Evolutionary conservation across 768 basidiomycete genomes (phyloP).

Genomic region (Cystofilobasidium capitatum): DNA sequence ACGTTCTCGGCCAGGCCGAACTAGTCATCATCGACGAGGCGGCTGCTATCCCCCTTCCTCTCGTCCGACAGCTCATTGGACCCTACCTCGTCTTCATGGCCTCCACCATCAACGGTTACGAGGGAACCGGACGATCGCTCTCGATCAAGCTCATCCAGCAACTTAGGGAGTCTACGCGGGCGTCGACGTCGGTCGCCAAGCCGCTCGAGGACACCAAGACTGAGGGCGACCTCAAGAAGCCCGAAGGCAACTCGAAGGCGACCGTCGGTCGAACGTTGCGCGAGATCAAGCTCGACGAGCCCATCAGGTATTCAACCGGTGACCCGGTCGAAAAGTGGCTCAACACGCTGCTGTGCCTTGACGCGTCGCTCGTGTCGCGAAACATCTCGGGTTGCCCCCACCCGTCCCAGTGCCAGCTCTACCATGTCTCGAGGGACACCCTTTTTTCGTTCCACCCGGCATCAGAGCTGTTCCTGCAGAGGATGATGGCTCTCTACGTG

Average conservation of each 20-base stretch:
- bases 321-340: slow-evolving; percentile 94
- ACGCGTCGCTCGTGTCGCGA: slow-evolving; percentile 57
- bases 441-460: slow-evolving; percentile 95
- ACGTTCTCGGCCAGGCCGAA: slow-evolving; percentile 95
- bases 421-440: slow-evolving; percentile 90
- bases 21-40: slow-evolving; percentile 97
- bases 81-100: slow-evolving; percentile 95
- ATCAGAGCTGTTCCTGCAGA: slow-evolving; percentile 91
- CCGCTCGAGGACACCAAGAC: slow-evolving; percentile 20
- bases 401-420: slow-evolving; percentile 85
- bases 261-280: slow-evolving; percentile 53
- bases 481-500: slow-evolving; percentile 97
- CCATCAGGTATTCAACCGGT: slow-evolving; percentile 78
- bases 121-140: slow-evolving; percentile 96
- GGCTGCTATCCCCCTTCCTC: slow-evolving; percentile 90
- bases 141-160: slow-evolving; percentile 97
- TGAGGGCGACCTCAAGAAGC: slow-evolving; percentile 18
- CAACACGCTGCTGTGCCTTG: slow-evolving; percentile 77
- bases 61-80: slow-evolving; percentile 88
- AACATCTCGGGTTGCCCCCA: slow-evolving; percentile 69
- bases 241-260: slow-evolving; percentile 10
- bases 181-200: not conserved
- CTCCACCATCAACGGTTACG: slow-evolving; percentile 99
- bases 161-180: slow-evolving; percentile 71
- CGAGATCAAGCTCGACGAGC: slow-evolving; percentile 89